phyloP scores from a whole-genome alignment of 768 basidiomycete genomes.

The Suillus clintonianus region DNA sequence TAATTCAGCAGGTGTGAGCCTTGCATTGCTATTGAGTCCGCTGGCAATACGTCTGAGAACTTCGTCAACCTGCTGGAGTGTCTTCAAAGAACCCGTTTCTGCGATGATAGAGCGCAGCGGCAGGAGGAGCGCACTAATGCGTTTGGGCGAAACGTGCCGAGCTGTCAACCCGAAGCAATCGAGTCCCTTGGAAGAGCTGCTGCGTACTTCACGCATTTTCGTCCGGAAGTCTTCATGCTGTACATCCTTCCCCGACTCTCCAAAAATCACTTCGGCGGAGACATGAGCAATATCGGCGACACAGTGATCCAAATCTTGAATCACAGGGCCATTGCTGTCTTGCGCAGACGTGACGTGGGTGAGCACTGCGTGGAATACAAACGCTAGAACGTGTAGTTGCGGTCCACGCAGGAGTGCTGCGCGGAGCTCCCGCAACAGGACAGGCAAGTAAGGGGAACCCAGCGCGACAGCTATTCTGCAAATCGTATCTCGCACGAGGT shows the following conservation, averaged over 20 bases:
- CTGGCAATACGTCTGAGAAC: constrained; percentile 78
- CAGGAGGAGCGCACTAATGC: constrained; percentile 72
- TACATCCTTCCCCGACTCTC: constrained; percentile 88
- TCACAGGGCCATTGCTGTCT: constrained; percentile 42
- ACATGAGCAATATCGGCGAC: constrained; percentile 80
- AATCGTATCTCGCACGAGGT: constrained; percentile 80
- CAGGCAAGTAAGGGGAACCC: constrained; percentile 72
- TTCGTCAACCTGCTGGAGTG: constrained; percentile 86
- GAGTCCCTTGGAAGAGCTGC: constrained; percentile 79
- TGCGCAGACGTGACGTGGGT: constrained; percentile 74
- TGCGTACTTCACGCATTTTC: constrained; percentile 88
- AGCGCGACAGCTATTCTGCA: constrained; percentile 75
- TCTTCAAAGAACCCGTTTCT: constrained; percentile 77
- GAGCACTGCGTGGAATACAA: constrained; percentile 78
- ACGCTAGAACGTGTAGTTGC: constrained; percentile 90
- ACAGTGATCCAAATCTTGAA: constrained; percentile 71
- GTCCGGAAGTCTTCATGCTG: constrained; percentile 91
- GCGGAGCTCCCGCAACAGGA: constrained; percentile 79
- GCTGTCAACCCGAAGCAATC: constrained; percentile 86
- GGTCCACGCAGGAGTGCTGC: constrained; percentile 87
- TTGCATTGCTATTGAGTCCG: constrained; percentile 82
- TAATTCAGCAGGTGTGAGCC: constrained; percentile 67
- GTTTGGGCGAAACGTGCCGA: constrained; percentile 71
- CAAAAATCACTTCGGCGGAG: constrained; percentile 89
- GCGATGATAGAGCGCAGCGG: constrained; percentile 86